Evolutionary conservation across 2,329 filamentous ascomycete genomes (phyloP), one percentile per base, ranked within the genome.

Genomic region (Arthrobotrys sinensis): DNA sequence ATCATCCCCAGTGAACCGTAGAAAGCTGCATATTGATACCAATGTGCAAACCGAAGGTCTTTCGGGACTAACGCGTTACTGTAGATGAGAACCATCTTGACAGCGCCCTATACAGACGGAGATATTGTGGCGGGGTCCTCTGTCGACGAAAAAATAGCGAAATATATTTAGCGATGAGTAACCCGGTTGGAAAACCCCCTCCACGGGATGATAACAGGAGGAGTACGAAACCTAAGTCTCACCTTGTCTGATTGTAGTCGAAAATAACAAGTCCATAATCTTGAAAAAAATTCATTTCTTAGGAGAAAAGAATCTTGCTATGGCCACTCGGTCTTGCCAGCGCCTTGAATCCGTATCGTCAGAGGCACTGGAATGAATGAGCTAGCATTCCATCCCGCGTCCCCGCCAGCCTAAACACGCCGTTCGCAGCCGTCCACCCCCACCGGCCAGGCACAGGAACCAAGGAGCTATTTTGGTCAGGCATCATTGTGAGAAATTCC

Each of bases 71-170:
- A 28, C n/a, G 67, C 28, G 19, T 78, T 78, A 16, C 19, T 65
- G 48, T 72, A 78, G 34, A 62, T 72, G 67, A 78, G 75, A 57
- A 78, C 75, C 75, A 78, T 78, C 14, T 63, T 65, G 50, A 68
- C 40, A n/a, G 16, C 40, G 72, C 48, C 65, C 65, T 69, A 38
- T 57, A 69, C 53, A 45, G 64, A 64, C 71, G 55, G 40, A 43
- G 43, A 12, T 45, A 12, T 63, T 64, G 46, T 50, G 55, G 57
- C 48, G 67, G 55, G 32, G n/a, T 24, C 64, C 71, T 57, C 50
- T 38, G 19, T 63, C 21, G 34, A 34, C n/a, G 5, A 36, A 66
- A 50, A 7, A 48, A 67, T 38, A 10, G n/a, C 19, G 11, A 1
- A 52, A 34, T 62, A 38, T 53, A 36, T 24, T 55, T 52, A 55